phyloP scores from a whole-genome alignment of 495 filamentous ascomycete genomes.

The Cercophora samala region DNA sequence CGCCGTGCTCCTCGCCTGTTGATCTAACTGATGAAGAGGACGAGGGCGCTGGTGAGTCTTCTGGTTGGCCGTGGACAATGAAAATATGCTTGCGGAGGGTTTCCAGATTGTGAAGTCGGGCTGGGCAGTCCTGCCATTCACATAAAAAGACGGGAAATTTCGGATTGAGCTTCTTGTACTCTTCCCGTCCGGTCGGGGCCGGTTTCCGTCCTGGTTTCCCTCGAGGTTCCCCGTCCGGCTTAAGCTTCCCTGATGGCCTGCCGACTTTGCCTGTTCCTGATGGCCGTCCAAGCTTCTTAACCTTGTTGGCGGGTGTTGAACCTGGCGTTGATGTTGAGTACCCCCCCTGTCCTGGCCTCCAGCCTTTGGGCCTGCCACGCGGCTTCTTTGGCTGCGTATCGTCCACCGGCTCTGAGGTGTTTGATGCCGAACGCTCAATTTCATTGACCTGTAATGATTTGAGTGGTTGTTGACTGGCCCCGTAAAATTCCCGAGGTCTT shows the following conservation, averaged over 20 bases:
- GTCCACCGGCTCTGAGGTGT: not conserved
- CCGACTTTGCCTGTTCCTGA: not conserved
- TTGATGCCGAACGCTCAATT: not conserved
- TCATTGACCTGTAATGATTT: not conserved
- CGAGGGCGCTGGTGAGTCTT: not conserved
- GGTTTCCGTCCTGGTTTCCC: constrained; percentile 26
- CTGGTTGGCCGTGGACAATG: constrained; percentile 47
- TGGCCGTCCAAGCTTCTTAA: constrained; percentile 13
- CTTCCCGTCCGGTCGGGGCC: constrained; percentile 21
- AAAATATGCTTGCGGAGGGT: constrained; percentile 65
- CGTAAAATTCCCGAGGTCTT: not conserved
- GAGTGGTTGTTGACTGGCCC: not conserved
- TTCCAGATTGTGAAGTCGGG: constrained; percentile 71
- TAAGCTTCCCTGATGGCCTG: not conserved
- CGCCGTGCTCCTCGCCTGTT: not conserved
- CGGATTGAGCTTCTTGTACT: constrained; percentile 27
- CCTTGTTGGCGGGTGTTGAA: constrained; percentile 11
- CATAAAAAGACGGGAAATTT: constrained; percentile 34
- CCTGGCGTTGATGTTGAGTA: constrained; percentile 12
- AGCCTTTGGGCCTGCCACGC: constrained; percentile 33
- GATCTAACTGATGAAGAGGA: not conserved
- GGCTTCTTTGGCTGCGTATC: constrained; percentile 27
- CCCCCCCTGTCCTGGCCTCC: constrained; percentile 21
- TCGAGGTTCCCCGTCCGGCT: constrained; percentile 6
- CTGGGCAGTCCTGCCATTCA: constrained; percentile 52